Conservation (phyloP, 768 basidiomycete genomes). For the Pluteus cervinus region DNA sequence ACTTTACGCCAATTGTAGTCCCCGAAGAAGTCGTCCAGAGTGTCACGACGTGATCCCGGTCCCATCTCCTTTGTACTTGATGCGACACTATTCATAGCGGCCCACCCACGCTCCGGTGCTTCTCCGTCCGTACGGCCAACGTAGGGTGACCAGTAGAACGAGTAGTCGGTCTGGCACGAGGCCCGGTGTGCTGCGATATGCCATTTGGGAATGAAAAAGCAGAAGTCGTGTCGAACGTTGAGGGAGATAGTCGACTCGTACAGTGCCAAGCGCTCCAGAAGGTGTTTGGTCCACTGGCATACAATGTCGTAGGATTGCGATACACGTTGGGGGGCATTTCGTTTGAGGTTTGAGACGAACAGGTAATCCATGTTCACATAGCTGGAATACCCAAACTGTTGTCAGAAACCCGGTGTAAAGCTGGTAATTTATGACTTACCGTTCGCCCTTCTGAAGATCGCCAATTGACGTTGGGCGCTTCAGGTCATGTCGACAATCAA, state of each 20-base stretch:
- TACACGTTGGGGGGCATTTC: not conserved
- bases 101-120: conserved; percentile 27
- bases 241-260: not conserved
- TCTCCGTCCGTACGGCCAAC: conserved; percentile 32
- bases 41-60: conserved; percentile 15
- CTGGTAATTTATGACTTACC: not conserved
- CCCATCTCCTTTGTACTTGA: conserved; percentile 34
- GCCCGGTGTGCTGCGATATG: conserved; percentile 1
- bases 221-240: not conserved
- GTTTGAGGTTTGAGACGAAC: not conserved
- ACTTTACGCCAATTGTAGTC: conserved; percentile 30
- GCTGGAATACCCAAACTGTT: not conserved
- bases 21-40: conserved; percentile 28
- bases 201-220: conserved; percentile 1
- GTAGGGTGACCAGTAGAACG: conserved; percentile 16
- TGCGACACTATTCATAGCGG: conserved; percentile 21
- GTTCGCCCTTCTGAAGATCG: conserved; percentile 2
- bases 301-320: conserved; percentile 22
- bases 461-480: conserved; percentile 4
- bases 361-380: conserved; percentile 3
- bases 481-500: conserved; percentile 8
- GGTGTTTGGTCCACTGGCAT: conserved; percentile 20
- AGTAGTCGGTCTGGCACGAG: conserved; percentile 3
- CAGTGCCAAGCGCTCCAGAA: conserved; percentile 9
- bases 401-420: not conserved